Evolutionary conservation across 495 filamentous ascomycete species (phyloP).

Genomic region (Hyaloscypha finlandica): DNA sequence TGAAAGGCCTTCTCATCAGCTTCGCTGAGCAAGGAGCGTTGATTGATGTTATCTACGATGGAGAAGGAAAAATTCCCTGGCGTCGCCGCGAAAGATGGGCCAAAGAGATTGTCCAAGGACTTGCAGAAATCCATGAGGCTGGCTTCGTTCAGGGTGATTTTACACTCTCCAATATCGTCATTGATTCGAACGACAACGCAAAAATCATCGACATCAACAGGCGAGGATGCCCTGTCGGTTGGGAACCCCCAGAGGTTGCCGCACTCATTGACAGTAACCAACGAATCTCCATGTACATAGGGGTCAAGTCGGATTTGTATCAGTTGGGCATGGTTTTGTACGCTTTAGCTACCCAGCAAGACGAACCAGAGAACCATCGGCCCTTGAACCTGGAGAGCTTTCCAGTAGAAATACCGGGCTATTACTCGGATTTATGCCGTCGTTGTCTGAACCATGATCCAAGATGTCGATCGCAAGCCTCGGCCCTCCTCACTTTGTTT

Average conservation of each 20-base stretch:
- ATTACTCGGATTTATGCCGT: slow-evolving; percentile 59
- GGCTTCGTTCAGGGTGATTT: slow-evolving; percentile 99
- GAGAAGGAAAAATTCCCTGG: slow-evolving; percentile 63
- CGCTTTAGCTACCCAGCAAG: slow-evolving; percentile 82
- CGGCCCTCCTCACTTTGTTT: slow-evolving; percentile 28
- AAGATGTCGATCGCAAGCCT: slow-evolving; percentile 27
- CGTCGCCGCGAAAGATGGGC: slow-evolving; percentile 85
- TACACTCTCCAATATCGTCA: slow-evolving; percentile 94
- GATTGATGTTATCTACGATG: slow-evolving; percentile 88
- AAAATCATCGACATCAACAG: slow-evolving; percentile 99
- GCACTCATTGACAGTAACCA: slow-evolving; percentile 88
- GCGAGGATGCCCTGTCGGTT: slow-evolving; percentile 91
- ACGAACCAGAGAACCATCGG: slow-evolving; percentile 86
- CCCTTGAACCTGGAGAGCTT: slow-evolving; percentile 55
- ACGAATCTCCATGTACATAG: slow-evolving; percentile 96
- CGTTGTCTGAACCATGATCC: slow-evolving; percentile 59
- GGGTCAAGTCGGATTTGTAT: slow-evolving; percentile 94
- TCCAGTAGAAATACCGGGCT: slow-evolving; percentile 55
- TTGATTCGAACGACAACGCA: slow-evolving; percentile 80
- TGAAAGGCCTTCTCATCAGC: slow-evolving; percentile 90
- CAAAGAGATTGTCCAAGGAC: slow-evolving; percentile 83
- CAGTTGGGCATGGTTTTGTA: slow-evolving; percentile 98
- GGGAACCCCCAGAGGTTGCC: slow-evolving; percentile 94
- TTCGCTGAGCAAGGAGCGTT: slow-evolving; percentile 87
- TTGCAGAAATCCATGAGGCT: slow-evolving; percentile 91